These are phyloP conservation scores for Tricholoma saponaceum DNA, from an alignment of 768 basidiomycete species.

Conservation along the genomic window DNA sequence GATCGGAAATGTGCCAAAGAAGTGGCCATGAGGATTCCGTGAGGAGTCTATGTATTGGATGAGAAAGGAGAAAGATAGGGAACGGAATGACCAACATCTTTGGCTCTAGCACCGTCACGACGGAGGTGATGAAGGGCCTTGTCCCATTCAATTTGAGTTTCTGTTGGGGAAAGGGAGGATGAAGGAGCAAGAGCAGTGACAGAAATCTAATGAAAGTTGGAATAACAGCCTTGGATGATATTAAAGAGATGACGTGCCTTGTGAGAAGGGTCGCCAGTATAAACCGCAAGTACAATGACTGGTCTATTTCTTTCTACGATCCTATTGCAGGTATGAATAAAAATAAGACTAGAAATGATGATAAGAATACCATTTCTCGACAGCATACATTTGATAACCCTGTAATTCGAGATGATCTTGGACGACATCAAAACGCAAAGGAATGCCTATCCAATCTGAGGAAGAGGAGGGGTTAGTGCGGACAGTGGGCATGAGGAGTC, in stretches of 20 bases:
- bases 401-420: constrained; percentile 45
- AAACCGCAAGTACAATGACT: constrained; percentile 63
- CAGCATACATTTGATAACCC: constrained; percentile 81
- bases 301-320: constrained; percentile 62
- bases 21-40: constrained; percentile 74
- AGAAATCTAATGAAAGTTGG: constrained; percentile 41
- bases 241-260: constrained; percentile 32
- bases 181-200: constrained; percentile 53
- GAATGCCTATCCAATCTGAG: constrained; percentile 14
- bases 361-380: constrained; percentile 68
- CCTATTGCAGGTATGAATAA: constrained; percentile 32
- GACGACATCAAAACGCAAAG: constrained; percentile 45
- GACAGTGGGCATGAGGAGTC: constrained; percentile 21
- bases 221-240: background rate
- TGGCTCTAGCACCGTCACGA: constrained; percentile 71
- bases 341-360: background rate
- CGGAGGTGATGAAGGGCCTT: constrained; percentile 56
- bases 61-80: background rate
- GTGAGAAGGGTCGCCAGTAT: constrained; percentile 72
- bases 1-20: constrained; percentile 86
- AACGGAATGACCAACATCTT: constrained; percentile 38
- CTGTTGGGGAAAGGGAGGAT: constrained; percentile 33
- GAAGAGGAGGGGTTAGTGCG: constrained; percentile 5
- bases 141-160: constrained; percentile 56
- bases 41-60: constrained; percentile 40